Conservation (phyloP, 2,329 filamentous ascomycete species). For the Penicillium frequentans region DNA sequence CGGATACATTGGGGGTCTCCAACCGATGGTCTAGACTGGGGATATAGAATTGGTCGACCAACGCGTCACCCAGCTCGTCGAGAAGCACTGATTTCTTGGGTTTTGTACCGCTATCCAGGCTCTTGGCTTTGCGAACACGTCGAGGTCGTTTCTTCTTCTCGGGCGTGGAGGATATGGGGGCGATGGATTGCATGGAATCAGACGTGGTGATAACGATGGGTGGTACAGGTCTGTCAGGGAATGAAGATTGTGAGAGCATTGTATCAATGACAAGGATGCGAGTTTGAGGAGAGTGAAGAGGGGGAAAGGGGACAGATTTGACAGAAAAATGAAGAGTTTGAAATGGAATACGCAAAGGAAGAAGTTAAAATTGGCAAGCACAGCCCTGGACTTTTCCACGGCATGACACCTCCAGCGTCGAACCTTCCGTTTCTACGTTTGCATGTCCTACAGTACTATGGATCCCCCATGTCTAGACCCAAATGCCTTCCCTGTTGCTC, state of each 20-base stretch:
- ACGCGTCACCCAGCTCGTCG: conserved; percentile 21
- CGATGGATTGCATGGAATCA: not conserved
- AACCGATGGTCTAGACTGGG: not conserved
- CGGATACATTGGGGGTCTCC: not conserved
- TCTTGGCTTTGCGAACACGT: conserved; percentile 7
- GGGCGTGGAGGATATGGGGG: not conserved
- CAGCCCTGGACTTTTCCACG: not conserved
- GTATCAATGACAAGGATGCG: not conserved
- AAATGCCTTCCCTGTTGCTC: not conserved
- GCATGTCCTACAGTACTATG: not conserved
- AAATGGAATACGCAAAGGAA: not conserved
- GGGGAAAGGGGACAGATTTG: not conserved
- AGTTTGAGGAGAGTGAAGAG: not conserved
- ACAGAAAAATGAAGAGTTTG: not conserved
- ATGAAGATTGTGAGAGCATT: not conserved
- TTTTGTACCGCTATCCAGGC: not conserved
- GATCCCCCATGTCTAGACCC: not conserved
- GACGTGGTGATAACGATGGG: conserved; percentile 9
- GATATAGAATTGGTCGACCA: conserved; percentile 18
- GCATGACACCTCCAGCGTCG: not conserved
- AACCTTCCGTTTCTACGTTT: not conserved
- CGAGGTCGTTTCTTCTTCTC: conserved; percentile 16
- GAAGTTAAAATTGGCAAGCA: not conserved
- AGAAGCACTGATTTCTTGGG: conserved; percentile 18
- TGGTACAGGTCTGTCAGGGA: conserved; percentile 2